These are phyloP conservation scores for Zangia roseola DNA, from an alignment of 768 basidiomycete genomes.

Conservation along the genomic window DNA sequence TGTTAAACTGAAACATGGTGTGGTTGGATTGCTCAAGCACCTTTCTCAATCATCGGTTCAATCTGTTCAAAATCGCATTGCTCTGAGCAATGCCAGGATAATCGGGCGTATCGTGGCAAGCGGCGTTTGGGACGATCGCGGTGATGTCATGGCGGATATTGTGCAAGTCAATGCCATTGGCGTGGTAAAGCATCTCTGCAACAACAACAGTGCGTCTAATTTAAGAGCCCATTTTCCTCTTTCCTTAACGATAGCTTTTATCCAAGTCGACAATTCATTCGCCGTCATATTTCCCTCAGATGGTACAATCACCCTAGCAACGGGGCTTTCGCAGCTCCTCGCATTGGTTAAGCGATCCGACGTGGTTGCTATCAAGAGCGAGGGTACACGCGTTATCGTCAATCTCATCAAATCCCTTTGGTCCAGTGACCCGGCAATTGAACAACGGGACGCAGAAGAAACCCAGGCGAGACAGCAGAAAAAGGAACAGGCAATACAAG, in stretches of 20 bases:
- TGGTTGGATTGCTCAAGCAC: conserved; percentile 84
- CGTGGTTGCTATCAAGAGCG: conserved; percentile 79
- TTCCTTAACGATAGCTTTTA: conserved; percentile 22
- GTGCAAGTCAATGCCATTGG: conserved; percentile 89
- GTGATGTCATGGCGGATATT: conserved; percentile 79
- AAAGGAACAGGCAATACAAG: conserved; percentile 51
- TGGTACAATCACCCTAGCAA: conserved; percentile 31
- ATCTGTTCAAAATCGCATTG: conserved; percentile 53
- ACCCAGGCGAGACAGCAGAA: conserved; percentile 45
- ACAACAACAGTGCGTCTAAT: conserved; percentile 57
- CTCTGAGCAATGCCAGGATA: conserved; percentile 61
- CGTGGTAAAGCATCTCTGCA: conserved; percentile 85
- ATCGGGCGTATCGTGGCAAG: conserved; percentile 60
- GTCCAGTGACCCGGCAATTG: conserved; percentile 45
- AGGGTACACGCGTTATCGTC: conserved; percentile 86
- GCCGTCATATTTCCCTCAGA: conserved; percentile 49
- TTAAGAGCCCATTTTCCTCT: conserved; percentile 17
- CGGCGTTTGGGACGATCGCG: conserved; percentile 65
- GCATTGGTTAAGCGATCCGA: conserved; percentile 77
- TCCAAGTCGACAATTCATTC: conserved; percentile 45
- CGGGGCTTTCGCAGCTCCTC: conserved; percentile 67
- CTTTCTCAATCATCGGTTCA: conserved; percentile 69
- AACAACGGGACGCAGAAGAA: conserved; percentile 31
- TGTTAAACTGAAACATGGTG: conserved; percentile 86
- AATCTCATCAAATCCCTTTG: conserved; percentile 82